Percentiles rank a stretch among this genome's conserved stretches.
Evolutionary conservation across 2,329 filamentous ascomycete genomes (phyloP).

Genomic region (Nothophoma quercina): DNA sequence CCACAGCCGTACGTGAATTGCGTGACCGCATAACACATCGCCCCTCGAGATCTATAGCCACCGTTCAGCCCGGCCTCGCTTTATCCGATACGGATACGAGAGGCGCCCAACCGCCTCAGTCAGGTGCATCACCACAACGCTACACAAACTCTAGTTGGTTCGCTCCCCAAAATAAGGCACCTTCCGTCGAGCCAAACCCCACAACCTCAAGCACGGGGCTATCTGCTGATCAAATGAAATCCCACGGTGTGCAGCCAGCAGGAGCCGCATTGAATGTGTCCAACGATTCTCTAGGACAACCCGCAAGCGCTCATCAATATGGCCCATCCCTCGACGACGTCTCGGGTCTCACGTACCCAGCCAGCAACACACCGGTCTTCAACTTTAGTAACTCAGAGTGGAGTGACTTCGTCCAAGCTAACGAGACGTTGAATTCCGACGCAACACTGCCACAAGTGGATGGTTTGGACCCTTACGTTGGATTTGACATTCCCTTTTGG

Average conservation of each 20-base stretch:
- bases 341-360: neutral
- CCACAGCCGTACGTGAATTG: conserved; percentile 37
- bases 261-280: neutral
- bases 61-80: neutral
- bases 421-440: neutral
- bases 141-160: conserved; percentile 9
- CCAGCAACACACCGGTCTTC: neutral
- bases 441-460: conserved; percentile 9
- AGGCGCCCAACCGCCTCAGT: neutral
- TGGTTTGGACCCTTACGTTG: conserved; percentile 38
- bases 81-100: neutral
- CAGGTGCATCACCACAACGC: neutral
- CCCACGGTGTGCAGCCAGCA: neutral
- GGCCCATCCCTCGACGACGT: neutral
- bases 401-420: conserved; percentile 18
- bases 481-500: conserved; percentile 49
- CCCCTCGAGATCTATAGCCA: neutral
- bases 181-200: neutral
- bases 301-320: neutral
- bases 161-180: neutral
- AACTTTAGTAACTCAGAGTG: conserved; percentile 18
- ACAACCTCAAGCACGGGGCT: conserved; percentile 1
- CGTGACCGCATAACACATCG: conserved; percentile 25
- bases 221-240: neutral
- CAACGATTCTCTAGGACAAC: neutral